Evolutionary conservation across 768 basidiomycete species (phyloP).

Genomic region (Trametes gibbosa): DNA sequence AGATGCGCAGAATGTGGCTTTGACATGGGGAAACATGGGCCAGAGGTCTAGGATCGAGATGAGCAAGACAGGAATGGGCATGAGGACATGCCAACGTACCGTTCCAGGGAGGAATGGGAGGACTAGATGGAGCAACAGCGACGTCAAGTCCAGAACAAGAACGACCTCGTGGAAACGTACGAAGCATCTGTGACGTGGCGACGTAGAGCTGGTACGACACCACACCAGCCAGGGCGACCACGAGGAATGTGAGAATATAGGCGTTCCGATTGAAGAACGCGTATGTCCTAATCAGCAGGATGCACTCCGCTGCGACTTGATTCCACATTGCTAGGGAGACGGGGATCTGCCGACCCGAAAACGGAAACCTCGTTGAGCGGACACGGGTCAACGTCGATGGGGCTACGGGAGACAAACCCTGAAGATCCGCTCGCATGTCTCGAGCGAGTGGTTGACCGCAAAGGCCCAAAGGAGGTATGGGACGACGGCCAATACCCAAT

Average conservation of each 20-base stretch:
- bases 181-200: slow-evolving; percentile 72
- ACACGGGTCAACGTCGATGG: background rate
- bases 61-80: background rate
- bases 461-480: slow-evolving; percentile 79
- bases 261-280: slow-evolving; percentile 82
- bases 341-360: slow-evolving; percentile 50
- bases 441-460: slow-evolving; percentile 61
- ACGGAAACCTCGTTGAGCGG: background rate
- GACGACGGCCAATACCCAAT: slow-evolving; percentile 80
- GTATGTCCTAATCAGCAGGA: slow-evolving; percentile 80
- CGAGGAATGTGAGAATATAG: slow-evolving; percentile 60
- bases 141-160: background rate
- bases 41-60: slow-evolving; percentile 37
- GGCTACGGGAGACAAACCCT: slow-evolving; percentile 39
- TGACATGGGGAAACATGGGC: slow-evolving; percentile 79
- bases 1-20: slow-evolving; percentile 83
- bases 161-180: slow-evolving; percentile 37
- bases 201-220: slow-evolving; percentile 82
- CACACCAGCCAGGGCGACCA: slow-evolving; percentile 67
- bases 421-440: slow-evolving; percentile 68
- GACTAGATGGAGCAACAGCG: slow-evolving; percentile 39
- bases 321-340: slow-evolving; percentile 86
- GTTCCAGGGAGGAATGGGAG: slow-evolving; percentile 64
- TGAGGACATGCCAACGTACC: slow-evolving; percentile 35
- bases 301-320: slow-evolving; percentile 79